Conservation (phyloP, 1,139 yeast genomes). For the Zygoascus sp. region DNA sequence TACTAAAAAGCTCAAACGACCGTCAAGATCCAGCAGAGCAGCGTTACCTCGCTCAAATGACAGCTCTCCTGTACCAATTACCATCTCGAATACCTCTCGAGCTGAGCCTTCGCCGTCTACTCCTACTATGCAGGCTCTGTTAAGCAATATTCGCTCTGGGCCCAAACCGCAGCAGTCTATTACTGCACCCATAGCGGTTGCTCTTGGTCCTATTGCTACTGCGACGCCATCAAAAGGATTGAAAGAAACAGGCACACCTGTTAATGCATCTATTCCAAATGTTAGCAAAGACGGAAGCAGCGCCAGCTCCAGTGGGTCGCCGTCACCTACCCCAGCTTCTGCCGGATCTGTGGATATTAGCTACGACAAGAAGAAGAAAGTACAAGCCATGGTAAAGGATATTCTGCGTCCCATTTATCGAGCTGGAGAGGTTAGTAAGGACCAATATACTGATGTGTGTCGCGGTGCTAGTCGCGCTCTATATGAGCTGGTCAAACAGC, state of each 20-base stretch:
- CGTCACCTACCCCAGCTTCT: slow-evolving; percentile 14
- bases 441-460: slow-evolving; percentile 45
- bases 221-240: too few relatives aligned
- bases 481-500: slow-evolving; percentile 33
- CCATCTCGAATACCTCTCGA: neutral
- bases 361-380: slow-evolving; percentile 44
- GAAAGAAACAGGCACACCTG: neutral
- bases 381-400: slow-evolving; percentile 52
- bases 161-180: neutral
- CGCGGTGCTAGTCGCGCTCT: slow-evolving; percentile 41
- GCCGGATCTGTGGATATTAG: slow-evolving; percentile 29
- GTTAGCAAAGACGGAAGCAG: neutral
- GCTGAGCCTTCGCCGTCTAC: neutral
- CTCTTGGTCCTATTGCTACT: too few relatives aligned
- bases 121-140: slow-evolving; percentile 12
- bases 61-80: neutral
- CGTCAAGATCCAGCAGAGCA: slow-evolving; percentile 14
- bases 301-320: slow-evolving; percentile 11
- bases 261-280: neutral
- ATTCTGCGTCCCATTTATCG: slow-evolving; percentile 48
- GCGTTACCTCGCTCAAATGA: neutral
- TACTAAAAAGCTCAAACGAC: slow-evolving; percentile 23
- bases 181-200: neutral
- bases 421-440: slow-evolving; percentile 39
- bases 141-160: slow-evolving; percentile 23